Evolutionary conservation across 83 land plant genomes (phyloP).

Genomic region (Diphasiastrum complanatum): DNA sequence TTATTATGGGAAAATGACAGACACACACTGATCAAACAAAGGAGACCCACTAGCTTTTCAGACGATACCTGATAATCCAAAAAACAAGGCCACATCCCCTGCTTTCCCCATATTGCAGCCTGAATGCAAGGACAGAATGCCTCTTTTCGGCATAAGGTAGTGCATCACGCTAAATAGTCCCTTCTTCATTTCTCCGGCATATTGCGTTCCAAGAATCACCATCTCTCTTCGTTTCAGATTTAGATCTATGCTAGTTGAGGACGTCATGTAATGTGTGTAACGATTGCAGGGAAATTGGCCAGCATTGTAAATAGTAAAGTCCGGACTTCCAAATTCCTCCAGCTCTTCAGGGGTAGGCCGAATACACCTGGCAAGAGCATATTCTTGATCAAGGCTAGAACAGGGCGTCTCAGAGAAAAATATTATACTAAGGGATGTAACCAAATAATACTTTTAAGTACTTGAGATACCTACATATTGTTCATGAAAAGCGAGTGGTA

Average conservation of each 20-base stretch:
- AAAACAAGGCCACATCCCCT: slow-evolving; percentile 37
- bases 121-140: slow-evolving; percentile 28
- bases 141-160: slow-evolving; percentile 31
- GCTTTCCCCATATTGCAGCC: slow-evolving; percentile 32
- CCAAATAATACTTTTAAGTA: not conserved
- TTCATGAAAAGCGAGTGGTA: slow-evolving; percentile 32
- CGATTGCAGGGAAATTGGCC: slow-evolving; percentile 32
- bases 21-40: slow-evolving; percentile 6
- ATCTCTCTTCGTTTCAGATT: slow-evolving; percentile 32
- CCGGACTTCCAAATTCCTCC: slow-evolving; percentile 31
- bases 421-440: not conserved
- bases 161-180: slow-evolving; percentile 33
- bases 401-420: not conserved
- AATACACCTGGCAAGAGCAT: slow-evolving; percentile 31
- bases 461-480: slow-evolving; percentile 22
- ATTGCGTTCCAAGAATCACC: slow-evolving; percentile 32
- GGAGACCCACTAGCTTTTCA: slow-evolving; percentile 20
- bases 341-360: slow-evolving; percentile 37
- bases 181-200: slow-evolving; percentile 38
- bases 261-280: slow-evolving; percentile 30
- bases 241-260: slow-evolving; percentile 33
- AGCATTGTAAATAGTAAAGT: slow-evolving; percentile 33
- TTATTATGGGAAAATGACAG: not conserved
- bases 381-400: slow-evolving; percentile 1
- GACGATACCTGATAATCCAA: slow-evolving; percentile 35